These are phyloP conservation scores for Crassisporium funariophilum DNA, from an alignment of 768 basidiomycete species.

Conservation along the genomic window DNA sequence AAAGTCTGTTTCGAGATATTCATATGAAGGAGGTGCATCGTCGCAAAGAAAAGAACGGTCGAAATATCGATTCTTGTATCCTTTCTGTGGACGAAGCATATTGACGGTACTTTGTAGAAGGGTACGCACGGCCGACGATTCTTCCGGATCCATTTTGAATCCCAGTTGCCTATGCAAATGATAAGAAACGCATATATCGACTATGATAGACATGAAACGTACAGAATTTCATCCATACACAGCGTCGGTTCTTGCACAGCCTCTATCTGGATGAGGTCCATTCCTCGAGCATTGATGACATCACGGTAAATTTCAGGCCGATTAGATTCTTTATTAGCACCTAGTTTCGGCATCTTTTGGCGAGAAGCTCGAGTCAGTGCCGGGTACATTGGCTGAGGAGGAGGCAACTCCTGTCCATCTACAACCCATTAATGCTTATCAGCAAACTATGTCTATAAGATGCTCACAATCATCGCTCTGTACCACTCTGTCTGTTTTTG, in stretches of 20 bases:
- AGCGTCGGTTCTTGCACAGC: slow-evolving; percentile 14
- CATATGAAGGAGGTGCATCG: neutral
- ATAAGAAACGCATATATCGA: slow-evolving; percentile 1
- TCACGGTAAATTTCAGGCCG: neutral
- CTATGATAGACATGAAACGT: neutral
- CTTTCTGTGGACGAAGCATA: slow-evolving; percentile 19
- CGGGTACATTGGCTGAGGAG: slow-evolving; percentile 41
- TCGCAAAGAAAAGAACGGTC: slow-evolving; percentile 19
- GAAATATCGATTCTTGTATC: slow-evolving; percentile 28
- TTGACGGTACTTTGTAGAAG: slow-evolving; percentile 21
- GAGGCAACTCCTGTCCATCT: slow-evolving; percentile 6
- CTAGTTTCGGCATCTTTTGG: slow-evolving; percentile 47
- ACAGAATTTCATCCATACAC: slow-evolving; percentile 27
- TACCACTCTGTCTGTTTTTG: slow-evolving; percentile 41
- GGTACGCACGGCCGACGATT: slow-evolving; percentile 14
- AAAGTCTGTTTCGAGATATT: slow-evolving; percentile 22
- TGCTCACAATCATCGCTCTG: slow-evolving; percentile 37
- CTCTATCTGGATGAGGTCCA: slow-evolving; percentile 30
- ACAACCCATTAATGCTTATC: neutral
- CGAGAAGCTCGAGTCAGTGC: slow-evolving; percentile 48
- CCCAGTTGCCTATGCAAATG: slow-evolving; percentile 16
- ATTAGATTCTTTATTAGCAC: slow-evolving; percentile 22
- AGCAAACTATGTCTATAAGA: neutral
- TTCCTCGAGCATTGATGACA: slow-evolving; percentile 10
- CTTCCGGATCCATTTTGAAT: slow-evolving; percentile 32